Evolutionary conservation across 83 land plant genomes (phyloP), one percentile per base, ranked within the genome.

Genomic region (Thuja plicata): DNA sequence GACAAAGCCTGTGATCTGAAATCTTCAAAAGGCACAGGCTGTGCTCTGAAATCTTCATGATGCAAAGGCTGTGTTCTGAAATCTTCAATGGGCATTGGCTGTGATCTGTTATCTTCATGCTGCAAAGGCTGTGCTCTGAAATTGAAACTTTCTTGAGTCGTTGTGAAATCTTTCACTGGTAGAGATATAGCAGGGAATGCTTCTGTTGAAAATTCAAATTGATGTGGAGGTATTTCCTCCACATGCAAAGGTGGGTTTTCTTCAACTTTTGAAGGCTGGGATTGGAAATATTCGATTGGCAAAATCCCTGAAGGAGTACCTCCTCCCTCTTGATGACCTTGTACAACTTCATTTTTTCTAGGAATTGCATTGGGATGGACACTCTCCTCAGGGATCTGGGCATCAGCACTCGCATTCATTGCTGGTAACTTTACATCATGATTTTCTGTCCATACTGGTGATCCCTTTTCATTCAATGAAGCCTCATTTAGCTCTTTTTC

Each of bases 401-500:
- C 30, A 83, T 83, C 57, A 83, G 34, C 27, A 15, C 45, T 83
- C 52, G 5, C 52, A 46, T 83, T 12, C 32, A 30, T 27, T 30
- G 5, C 54, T 48, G 85, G 54, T 6, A n/a, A 0, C 30, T 30
- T 16, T 48, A 30, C 48, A 83, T 48, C 85, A 48, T 46, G 15
- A 83, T 83, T 83, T 27, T n/a, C 57, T 0, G 3, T 43, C 35
- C 85, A n/a, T 48, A 6, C 55, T 83, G 34, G 8, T 17, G 4
- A 27, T 48, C 50, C 55, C 48, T 83, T 83, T 48, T 83, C 85
- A 46, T 17, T 48, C 8, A 83, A n/a, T n/a, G 35, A n/a, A 83
- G 52, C 85, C 85, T 83, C 85, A 46, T 83, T 48, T 83, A 83
- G 46, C 15, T 83, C 55, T 46, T 83, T 83, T 46, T 48, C 55